Evolutionary conservation across 352 stramenopile genomes (phyloP), one percentile per base, ranked within the genome.

Genomic region (Phytophthora tubulina): DNA sequence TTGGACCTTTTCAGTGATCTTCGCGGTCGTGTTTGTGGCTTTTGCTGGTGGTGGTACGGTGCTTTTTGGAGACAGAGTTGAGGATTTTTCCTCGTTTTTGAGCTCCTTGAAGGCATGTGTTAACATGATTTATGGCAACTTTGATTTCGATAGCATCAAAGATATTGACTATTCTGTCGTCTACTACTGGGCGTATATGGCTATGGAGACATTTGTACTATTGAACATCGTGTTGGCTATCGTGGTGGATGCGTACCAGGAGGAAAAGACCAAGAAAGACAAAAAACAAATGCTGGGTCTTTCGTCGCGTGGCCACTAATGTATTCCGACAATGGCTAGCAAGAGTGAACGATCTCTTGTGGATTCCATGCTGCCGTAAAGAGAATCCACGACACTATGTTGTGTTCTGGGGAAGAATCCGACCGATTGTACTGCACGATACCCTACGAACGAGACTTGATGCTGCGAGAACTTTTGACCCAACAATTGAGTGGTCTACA

Each of bases 151-250:
- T 9, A 79, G 59, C 1, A 88, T 91, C 50, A 70, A 82, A 52
- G 61, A 82, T 55, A 55, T 88, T 10, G 63, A 89, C 56, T 72
- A 75, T 21, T 79, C 80, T 0, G 79, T 88, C 51, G 53, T 88
- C 9, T 93, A 82, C 72, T 93, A 93, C 64, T 91, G 83, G 85
- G 44, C 53, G 8, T 89, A 88, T 65, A 89, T 93, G 78, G 53
- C 89, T 14, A 72, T 90, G 33, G 78, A 88, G 66, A 85, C 75
- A 21, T 84, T 93, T 49, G 73, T 91, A 31, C 72, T 93, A 31
- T 73, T 93, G 63, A 93, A 89, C 50, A 91, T 93, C 65, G 85
- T 91, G 66, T 77, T 93, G 9, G 85, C 83, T n/a, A 91, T 93
- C 48, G 81, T 93, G 1, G 71, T 93, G 13, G 81, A 90, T 33